A percentile compares a stretch with the other conserved stretches of the same genome.
These are phyloP conservation scores for Albophoma yamanashiensis DNA, from an alignment of 2,329 filamentous ascomycete genomes.

Conservation along the genomic window DNA sequence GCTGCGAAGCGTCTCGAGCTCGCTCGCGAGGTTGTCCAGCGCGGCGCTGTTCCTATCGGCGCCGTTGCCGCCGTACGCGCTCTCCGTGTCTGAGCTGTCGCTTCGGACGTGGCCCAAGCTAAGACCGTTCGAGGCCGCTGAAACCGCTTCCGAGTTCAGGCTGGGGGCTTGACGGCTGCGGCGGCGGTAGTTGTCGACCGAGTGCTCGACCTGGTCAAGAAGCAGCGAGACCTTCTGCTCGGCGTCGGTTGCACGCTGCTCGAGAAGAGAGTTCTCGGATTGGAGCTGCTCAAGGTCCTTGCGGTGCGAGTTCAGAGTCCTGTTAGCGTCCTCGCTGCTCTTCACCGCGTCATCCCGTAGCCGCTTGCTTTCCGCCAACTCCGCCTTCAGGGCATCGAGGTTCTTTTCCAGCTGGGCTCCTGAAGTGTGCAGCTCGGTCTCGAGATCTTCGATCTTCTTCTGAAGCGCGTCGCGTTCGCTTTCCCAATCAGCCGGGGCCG, in stretches of 20 bases:
- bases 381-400: constrained; percentile 55
- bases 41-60: constrained; percentile 50
- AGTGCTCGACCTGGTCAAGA: constrained; percentile 87
- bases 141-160: constrained; percentile 34
- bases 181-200: constrained; percentile 88
- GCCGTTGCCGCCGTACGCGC: constrained; percentile 46
- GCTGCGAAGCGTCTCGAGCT: constrained; percentile 78
- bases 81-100: constrained; percentile 50
- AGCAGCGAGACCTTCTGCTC: constrained; percentile 89
- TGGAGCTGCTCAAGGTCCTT: constrained; percentile 72
- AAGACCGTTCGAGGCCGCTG: constrained; percentile 21
- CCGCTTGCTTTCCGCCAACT: constrained; percentile 53
- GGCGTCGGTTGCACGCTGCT: constrained; percentile 77
- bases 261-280: constrained; percentile 69
- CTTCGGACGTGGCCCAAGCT: constrained; percentile 35
- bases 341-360: constrained; percentile 60
- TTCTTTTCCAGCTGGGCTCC: constrained; percentile 60
- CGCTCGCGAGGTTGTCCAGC: constrained; percentile 81
- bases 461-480: constrained; percentile 58
- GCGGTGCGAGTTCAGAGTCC: constrained; percentile 48
- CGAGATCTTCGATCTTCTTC: constrained; percentile 56
- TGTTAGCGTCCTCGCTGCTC: constrained; percentile 39
- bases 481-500: constrained; percentile 57
- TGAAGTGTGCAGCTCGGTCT: constrained; percentile 57
- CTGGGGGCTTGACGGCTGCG: constrained; percentile 50